phyloP scores from a whole-genome alignment of 805 yeast species.

The Teunomyces tritomae region DNA sequence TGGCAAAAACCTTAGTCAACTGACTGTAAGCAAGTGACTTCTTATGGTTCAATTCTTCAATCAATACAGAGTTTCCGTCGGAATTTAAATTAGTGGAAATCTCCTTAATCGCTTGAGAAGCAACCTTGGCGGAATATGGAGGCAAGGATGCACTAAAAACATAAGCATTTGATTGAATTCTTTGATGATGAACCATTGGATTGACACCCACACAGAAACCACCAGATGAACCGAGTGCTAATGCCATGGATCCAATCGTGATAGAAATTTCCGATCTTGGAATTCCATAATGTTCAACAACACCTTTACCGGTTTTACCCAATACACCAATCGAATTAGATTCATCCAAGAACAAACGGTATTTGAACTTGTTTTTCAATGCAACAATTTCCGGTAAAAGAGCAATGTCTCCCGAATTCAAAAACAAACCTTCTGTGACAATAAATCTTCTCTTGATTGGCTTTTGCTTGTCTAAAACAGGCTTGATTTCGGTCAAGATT shows the following conservation, averaged over 20 bases:
- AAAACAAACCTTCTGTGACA: constrained; percentile 87
- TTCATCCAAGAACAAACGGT: constrained; percentile 85
- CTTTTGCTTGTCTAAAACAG: constrained; percentile 57
- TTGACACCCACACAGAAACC: constrained; percentile 88
- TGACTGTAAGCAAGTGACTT: constrained; percentile 35
- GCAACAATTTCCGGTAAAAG: constrained; percentile 65
- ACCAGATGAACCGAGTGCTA: constrained; percentile 80
- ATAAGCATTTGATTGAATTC: constrained; percentile 84
- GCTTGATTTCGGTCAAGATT: constrained; percentile 58
- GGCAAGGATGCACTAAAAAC: constrained; percentile 95
- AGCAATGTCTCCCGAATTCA: constrained; percentile 76
- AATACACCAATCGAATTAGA: constrained; percentile 80
- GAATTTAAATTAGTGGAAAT: constrained; percentile 35
- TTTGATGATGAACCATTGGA: constrained; percentile 87
- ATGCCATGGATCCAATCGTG: constrained; percentile 83
- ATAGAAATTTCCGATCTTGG: constrained; percentile 75
- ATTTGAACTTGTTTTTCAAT: constrained; percentile 78
- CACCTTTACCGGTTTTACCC: constrained; percentile 83
- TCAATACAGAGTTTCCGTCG: constrained; percentile 33
- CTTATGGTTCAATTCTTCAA: constrained; percentile 29
- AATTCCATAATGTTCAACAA: constrained; percentile 69
- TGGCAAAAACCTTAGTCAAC: constrained; percentile 38
- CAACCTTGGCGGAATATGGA: constrained; percentile 76
- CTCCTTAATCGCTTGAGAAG: constrained; percentile 51
- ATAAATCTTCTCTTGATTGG: constrained; percentile 89